These are phyloP conservation scores for Kazachstania martiniae DNA, from an alignment of 805 yeast species.

Conservation along the genomic window DNA sequence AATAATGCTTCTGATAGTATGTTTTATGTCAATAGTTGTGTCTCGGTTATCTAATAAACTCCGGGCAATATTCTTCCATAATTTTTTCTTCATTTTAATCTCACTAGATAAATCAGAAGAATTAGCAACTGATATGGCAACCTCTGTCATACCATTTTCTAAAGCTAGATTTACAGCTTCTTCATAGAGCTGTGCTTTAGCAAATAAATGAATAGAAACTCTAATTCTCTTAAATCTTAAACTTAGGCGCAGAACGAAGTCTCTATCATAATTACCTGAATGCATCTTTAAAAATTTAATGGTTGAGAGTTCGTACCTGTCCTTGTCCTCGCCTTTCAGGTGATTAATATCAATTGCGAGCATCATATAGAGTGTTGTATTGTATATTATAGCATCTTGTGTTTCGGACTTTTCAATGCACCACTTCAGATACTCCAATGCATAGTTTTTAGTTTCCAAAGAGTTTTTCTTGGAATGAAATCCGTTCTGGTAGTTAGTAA, in stretches of 20 bases:
- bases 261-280: constrained; percentile 40
- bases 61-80: constrained; percentile 58
- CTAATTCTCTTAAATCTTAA: constrained; percentile 45
- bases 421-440: constrained; percentile 50
- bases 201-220: constrained; percentile 65
- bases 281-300: constrained; percentile 40
- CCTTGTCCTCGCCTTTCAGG: constrained; percentile 20
- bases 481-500: constrained; percentile 32
- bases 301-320: constrained; percentile 34
- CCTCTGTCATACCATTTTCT: constrained; percentile 34
- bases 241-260: constrained; percentile 67
- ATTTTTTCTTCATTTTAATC: constrained; percentile 42
- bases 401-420: constrained; percentile 34
- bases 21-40: constrained; percentile 18
- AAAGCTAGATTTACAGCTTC: constrained; percentile 75
- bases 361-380: constrained; percentile 58
- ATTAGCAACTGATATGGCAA: constrained; percentile 17
- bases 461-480: constrained; percentile 18
- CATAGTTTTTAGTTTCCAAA: constrained; percentile 42
- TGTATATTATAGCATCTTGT: constrained; percentile 41
- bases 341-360: constrained; percentile 30
- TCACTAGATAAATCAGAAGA: not conserved
- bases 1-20: constrained; percentile 28
- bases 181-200: constrained; percentile 57
- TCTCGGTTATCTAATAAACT: constrained; percentile 17